Evolutionary conservation across 2,329 filamentous ascomycete genomes (phyloP), one percentile per base, ranked within the genome.

Genomic region (Exophiala alcalophila): DNA sequence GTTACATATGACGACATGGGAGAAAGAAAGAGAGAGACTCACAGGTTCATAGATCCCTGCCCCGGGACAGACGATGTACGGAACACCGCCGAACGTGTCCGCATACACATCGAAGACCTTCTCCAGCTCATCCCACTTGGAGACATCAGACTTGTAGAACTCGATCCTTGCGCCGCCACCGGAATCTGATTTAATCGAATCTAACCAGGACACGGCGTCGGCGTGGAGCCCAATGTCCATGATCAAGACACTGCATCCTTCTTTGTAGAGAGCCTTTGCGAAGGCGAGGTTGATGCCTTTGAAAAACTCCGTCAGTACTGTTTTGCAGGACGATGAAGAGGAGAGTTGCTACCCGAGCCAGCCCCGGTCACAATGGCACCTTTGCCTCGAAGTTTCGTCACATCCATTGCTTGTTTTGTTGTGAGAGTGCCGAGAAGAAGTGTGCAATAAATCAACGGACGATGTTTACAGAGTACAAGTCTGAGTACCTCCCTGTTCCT

Each of bases 71-170:
- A 71, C 67, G 35, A 72, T 64, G 46, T 71, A 65, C 1, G 44
- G 44, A 10, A 67, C 54, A 11, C 63, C 62, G n/a, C 71, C 71
- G 40, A 76, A 74, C 41, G 71, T 65, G 33, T 59, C 59, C 41
- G 69, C 65, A 4, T 70, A 70, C 8, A 70, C 64, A 20, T 68
- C 60, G 47, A 77, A 76, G 62, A 73, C 69, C 10, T 60, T 58
- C 44, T 69, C 64, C 4, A 77, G 62, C 31, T 76, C 64, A 4
- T 52, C 46, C 73, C 73, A 77, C 11, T 68, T 61, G 4, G 61
- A 66, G 3, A 76, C 73, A 39, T 71, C 65, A 18, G 69, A 70
- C 42, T 63, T 47, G 35, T 66, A 65, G 51, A 71, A 72, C 5
- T 70, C 47, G 5, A 63, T 65, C 42, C 61, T 60, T 4, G 56